phyloP scores from a whole-genome alignment of 768 basidiomycete species.

The Lentinula lateritia region DNA sequence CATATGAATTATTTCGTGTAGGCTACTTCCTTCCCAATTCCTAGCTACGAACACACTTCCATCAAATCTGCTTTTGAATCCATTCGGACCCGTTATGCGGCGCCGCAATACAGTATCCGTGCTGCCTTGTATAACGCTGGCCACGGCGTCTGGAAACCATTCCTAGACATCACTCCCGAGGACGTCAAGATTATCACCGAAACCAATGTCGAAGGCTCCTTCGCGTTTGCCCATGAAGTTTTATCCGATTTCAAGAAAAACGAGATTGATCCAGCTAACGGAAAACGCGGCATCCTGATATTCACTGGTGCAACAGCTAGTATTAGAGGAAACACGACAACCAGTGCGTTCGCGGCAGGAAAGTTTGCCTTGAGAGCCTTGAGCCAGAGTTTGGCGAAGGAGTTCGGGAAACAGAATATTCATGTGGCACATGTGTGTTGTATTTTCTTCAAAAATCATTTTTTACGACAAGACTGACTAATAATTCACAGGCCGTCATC shows the following conservation, averaged over 20 bases:
- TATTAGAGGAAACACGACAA: conserved; percentile 53
- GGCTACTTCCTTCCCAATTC: conserved; percentile 55
- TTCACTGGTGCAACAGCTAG: conserved; percentile 75
- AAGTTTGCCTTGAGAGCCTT: conserved; percentile 62
- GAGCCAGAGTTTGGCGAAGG: conserved; percentile 68
- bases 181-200: conserved; percentile 49
- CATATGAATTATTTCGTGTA: conserved; percentile 15
- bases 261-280: conserved; percentile 37
- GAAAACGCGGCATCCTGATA: conserved; percentile 58
- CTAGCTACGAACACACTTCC: conserved; percentile 42
- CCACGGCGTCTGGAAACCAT: conserved; percentile 56
- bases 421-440: conserved; percentile 26
- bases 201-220: conserved; percentile 51
- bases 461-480: neutral
- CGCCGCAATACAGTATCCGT: conserved; percentile 43
- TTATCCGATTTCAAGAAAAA: conserved; percentile 59
- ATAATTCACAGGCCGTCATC: conserved; percentile 47
- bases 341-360: conserved; percentile 59
- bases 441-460: neutral
- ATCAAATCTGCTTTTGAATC: conserved; percentile 42
- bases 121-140: conserved; percentile 64
- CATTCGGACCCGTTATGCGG: conserved; percentile 40
- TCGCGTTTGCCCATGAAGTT: conserved; percentile 57
- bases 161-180: conserved; percentile 56
- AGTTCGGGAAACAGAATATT: conserved; percentile 70